Percentiles rank a stretch among this genome's conserved stretches.
These are phyloP conservation scores for Lophiotrema nucula DNA, from an alignment of 495 filamentous ascomycete genomes.

Conservation along the genomic window DNA sequence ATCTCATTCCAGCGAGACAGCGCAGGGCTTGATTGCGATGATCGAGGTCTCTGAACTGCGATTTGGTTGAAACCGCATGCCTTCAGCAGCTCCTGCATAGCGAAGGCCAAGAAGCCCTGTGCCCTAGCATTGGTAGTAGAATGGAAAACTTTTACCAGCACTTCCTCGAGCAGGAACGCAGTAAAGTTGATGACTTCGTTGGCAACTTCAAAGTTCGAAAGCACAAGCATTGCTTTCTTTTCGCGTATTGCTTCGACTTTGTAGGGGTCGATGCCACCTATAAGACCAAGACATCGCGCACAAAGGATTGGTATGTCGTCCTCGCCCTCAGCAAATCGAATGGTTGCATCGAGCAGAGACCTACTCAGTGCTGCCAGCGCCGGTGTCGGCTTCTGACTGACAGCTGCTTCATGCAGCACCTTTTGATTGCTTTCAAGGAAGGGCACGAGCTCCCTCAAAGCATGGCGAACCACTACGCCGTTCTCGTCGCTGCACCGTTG, in stretches of 20 bases:
- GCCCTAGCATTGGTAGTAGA: constrained; percentile 80
- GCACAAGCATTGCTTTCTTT: constrained; percentile 74
- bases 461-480: constrained; percentile 73
- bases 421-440: constrained; percentile 73
- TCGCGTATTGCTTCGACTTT: constrained; percentile 76
- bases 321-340: constrained; percentile 70
- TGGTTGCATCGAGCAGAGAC: constrained; percentile 76
- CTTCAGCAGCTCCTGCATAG: constrained; percentile 87
- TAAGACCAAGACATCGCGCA: constrained; percentile 75
- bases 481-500: constrained; percentile 78
- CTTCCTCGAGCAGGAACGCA: constrained; percentile 77
- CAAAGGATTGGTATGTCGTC: constrained; percentile 67
- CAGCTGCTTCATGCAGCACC: constrained; percentile 76
- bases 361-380: constrained; percentile 69
- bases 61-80: constrained; percentile 64
- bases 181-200: constrained; percentile 84
- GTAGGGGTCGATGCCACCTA: constrained; percentile 90
- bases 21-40: constrained; percentile 52
- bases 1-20: constrained; percentile 73
- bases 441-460: constrained; percentile 69
- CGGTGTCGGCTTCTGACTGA: constrained; percentile 80
- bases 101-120: constrained; percentile 86
- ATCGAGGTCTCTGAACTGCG: constrained; percentile 54
- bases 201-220: constrained; percentile 77
- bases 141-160: constrained; percentile 86